A percentile compares a stretch with the other conserved stretches of the same genome.
Evolutionary conservation across 2,329 filamentous ascomycete species (phyloP).

Genomic region (Ophiostoma angusticollis): DNA sequence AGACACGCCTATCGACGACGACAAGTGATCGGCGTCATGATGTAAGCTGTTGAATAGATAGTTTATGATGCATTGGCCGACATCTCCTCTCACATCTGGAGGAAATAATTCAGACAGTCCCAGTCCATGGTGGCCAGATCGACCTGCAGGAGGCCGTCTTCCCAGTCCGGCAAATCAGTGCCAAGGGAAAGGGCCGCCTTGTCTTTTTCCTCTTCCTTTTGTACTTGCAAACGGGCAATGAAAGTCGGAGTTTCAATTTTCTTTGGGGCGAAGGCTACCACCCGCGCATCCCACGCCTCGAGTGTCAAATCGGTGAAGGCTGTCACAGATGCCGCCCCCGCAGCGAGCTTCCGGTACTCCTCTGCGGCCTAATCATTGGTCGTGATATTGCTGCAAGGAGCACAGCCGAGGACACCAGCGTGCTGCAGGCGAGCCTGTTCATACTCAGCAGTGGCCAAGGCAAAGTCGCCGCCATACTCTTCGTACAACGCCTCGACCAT

Average conservation of each 20-base stretch:
- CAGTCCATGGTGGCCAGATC: too few relatives aligned
- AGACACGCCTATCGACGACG: too few relatives aligned
- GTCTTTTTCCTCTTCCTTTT: too few relatives aligned
- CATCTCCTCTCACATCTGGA: too few relatives aligned
- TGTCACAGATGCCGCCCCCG: slow-evolving; percentile 2
- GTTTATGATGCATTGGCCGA: too few relatives aligned
- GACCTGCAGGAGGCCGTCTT: too few relatives aligned
- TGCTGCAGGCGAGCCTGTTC: not conserved
- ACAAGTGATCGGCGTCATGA: too few relatives aligned
- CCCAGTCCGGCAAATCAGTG: too few relatives aligned
- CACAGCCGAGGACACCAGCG: too few relatives aligned
- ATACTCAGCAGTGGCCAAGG: slow-evolving; percentile 7
- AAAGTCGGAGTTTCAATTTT: not conserved
- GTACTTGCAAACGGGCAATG: not conserved
- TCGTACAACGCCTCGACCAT: slow-evolving; percentile 17
- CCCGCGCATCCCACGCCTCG: slow-evolving; percentile 9
- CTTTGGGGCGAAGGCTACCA: not conserved
- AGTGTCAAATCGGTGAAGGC: slow-evolving; percentile 11
- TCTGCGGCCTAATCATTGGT: slow-evolving; percentile 6
- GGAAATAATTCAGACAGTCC: too few relatives aligned
- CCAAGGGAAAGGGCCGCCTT: too few relatives aligned
- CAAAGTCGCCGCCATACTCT: slow-evolving; percentile 12
- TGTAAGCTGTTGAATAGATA: too few relatives aligned
- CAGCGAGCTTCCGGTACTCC: not conserved
- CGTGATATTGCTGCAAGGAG: not conserved